Evolutionary conservation across 192 early-diverging fungal genomes (phyloP).

Genomic region (Linnemannia elongata): DNA sequence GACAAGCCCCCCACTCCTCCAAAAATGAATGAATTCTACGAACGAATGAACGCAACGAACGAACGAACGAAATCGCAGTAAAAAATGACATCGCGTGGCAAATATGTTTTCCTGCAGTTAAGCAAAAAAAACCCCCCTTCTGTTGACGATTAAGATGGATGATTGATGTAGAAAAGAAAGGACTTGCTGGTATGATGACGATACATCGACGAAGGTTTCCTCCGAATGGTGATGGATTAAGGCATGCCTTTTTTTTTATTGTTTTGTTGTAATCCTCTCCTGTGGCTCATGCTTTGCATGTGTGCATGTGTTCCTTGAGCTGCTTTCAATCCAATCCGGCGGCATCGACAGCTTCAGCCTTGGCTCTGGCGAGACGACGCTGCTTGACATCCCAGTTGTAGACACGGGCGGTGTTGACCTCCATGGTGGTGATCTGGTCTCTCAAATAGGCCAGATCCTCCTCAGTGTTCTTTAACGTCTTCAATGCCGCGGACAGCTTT

Average conservation of each 20-base stretch:
- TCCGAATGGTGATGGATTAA: no score
- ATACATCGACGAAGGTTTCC: no score
- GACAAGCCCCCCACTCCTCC: not conserved
- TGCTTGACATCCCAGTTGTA: conserved; percentile 98
- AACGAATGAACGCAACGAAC: not conserved
- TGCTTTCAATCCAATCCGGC: conserved; percentile 27
- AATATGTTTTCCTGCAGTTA: no score
- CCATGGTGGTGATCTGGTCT: conserved; percentile 99
- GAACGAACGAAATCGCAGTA: not conserved
- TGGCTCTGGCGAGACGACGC: conserved; percentile 66
- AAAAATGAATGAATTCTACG: conserved; percentile 3
- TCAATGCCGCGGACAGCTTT: conserved; percentile 83
- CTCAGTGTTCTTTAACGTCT: conserved; percentile 77
- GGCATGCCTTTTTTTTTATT: no score
- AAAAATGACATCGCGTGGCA: no score
- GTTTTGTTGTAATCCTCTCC: not conserved
- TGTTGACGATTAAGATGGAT: no score
- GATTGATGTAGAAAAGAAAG: no score
- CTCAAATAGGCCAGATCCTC: conserved; percentile 95
- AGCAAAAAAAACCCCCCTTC: no score
- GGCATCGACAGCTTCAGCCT: conserved; percentile 47
- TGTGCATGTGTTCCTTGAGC: not conserved
- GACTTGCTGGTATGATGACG: no score
- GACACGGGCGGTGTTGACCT: conserved; percentile 96
- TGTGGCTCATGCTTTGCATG: not conserved